Evolutionary conservation across 2,329 filamentous ascomycete genomes (phyloP).

Genomic region (Fusarium haematococcum): DNA sequence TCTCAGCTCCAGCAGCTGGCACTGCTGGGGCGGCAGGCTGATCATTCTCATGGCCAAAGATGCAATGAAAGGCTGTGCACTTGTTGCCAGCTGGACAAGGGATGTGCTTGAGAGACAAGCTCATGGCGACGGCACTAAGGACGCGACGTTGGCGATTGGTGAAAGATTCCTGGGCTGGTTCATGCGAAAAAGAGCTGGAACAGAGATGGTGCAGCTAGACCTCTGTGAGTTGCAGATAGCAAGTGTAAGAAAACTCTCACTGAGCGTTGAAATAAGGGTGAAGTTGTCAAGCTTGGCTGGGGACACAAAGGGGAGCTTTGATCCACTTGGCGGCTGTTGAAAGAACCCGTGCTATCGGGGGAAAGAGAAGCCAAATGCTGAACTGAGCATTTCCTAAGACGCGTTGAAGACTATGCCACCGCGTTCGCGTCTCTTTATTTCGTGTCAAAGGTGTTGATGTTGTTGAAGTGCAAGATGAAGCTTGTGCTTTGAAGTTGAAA

Average conservation of each 20-base stretch:
- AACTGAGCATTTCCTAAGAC: neutral
- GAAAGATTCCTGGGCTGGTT: neutral
- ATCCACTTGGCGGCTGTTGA: conserved; percentile 16
- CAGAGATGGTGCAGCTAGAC: neutral
- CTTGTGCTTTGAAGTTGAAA: conserved; percentile 10
- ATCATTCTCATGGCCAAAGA: conserved; percentile 60
- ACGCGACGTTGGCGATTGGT: neutral
- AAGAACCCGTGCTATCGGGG: conserved; percentile 6
- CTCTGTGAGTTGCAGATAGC: neutral
- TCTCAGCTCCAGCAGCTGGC: neutral
- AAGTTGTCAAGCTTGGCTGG: conserved; percentile 10
- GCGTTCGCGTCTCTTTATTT: neutral
- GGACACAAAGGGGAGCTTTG: conserved; percentile 11
- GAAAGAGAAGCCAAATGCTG: neutral
- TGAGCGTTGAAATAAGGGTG: conserved; percentile 14
- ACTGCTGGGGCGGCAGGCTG: conserved; percentile 30
- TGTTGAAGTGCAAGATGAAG: neutral
- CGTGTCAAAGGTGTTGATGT: neutral
- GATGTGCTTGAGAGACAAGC: conserved; percentile 59
- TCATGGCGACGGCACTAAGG: conserved; percentile 45
- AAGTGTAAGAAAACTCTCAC: neutral
- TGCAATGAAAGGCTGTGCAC: conserved; percentile 63
- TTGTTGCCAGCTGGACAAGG: conserved; percentile 62
- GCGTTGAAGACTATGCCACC: neutral
- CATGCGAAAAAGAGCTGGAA: neutral